These are phyloP conservation scores for Bombardia bombarda DNA, from an alignment of 495 filamentous ascomycete genomes.

Conservation along the genomic window DNA sequence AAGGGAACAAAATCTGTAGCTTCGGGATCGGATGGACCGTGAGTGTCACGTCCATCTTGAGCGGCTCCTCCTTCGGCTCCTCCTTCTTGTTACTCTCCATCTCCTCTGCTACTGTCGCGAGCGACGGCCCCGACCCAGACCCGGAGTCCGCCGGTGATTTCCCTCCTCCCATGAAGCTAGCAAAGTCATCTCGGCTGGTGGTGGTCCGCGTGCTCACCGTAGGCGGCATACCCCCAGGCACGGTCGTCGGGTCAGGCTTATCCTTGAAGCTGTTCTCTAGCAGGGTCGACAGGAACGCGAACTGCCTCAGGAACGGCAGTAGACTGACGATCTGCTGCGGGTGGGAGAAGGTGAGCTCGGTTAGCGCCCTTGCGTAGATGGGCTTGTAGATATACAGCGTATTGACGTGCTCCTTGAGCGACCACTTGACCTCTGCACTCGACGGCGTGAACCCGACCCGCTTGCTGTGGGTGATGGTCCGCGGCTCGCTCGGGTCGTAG, in stretches of 20 bases:
- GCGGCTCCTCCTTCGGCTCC: not conserved
- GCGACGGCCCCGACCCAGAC: no score
- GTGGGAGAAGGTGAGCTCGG: constrained; percentile 74
- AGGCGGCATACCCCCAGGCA: constrained; percentile 13
- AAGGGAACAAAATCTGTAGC: constrained; percentile 44
- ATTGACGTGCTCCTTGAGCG: constrained; percentile 52
- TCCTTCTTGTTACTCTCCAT: not conserved
- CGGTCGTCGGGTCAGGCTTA: not conserved
- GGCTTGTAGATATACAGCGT: constrained; percentile 63
- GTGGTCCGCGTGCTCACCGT: constrained; percentile 1
- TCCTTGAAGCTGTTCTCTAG: constrained; percentile 52
- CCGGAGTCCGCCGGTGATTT: not conserved
- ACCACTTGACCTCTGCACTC: constrained; percentile 28
- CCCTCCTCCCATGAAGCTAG: constrained; percentile 30
- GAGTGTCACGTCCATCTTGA: constrained; percentile 42
- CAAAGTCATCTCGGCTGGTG: constrained; percentile 26
- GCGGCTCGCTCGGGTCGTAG: constrained; percentile 32
- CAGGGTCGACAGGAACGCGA: constrained; percentile 57
- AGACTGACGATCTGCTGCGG: constrained; percentile 75
- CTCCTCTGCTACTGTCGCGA: not conserved
- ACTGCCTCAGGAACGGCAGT: constrained; percentile 69
- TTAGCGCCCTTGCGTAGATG: constrained; percentile 59
- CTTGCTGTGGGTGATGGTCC: constrained; percentile 29
- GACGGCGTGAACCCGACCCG: constrained; percentile 23
- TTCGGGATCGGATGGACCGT: constrained; percentile 37